These are phyloP conservation scores for Pythium rishiriense DNA, from an alignment of 352 stramenopile genomes.

Conservation along the genomic window DNA sequence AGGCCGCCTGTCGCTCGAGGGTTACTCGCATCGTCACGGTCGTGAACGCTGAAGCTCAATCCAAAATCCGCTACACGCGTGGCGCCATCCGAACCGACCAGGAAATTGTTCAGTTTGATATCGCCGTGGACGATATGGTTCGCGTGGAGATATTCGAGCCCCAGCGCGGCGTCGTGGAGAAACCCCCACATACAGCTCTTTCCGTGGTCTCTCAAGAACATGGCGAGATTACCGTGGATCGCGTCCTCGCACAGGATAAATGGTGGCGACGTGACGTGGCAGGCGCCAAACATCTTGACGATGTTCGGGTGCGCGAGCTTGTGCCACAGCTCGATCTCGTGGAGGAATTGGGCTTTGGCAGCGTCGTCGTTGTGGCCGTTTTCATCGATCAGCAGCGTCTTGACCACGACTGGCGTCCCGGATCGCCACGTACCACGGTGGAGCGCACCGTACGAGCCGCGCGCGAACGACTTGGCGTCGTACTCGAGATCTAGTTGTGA, in stretches of 20 bases:
- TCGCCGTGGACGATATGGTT: slow-evolving; percentile 83
- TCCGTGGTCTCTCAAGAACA: background rate
- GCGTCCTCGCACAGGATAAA: slow-evolving; percentile 22
- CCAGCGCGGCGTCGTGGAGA: no score
- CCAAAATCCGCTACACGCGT: slow-evolving; percentile 33
- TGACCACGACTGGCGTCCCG: background rate
- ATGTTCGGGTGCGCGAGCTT: slow-evolving; percentile 19
- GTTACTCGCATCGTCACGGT: background rate
- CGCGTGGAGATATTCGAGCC: no score
- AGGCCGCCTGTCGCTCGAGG: background rate
- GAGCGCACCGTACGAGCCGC: background rate
- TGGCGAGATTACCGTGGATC: background rate
- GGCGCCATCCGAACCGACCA: slow-evolving; percentile 26
- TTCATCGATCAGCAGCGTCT: background rate
- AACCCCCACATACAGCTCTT: background rate
- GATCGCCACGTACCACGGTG: background rate
- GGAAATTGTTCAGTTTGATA: slow-evolving; percentile 60
- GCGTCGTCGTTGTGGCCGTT: background rate
- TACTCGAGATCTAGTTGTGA: background rate
- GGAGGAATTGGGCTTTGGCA: background rate
- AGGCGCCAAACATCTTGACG: slow-evolving; percentile 24
- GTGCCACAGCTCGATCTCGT: slow-evolving; percentile 24
- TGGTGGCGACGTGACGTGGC: slow-evolving; percentile 17
- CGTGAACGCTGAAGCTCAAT: background rate
- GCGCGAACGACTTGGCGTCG: background rate